Percentiles rank a stretch among this genome's conserved stretches.
Evolutionary conservation across 1,284 basidiomycete genomes (phyloP).

Genomic region (Amylostereum areolatum): DNA sequence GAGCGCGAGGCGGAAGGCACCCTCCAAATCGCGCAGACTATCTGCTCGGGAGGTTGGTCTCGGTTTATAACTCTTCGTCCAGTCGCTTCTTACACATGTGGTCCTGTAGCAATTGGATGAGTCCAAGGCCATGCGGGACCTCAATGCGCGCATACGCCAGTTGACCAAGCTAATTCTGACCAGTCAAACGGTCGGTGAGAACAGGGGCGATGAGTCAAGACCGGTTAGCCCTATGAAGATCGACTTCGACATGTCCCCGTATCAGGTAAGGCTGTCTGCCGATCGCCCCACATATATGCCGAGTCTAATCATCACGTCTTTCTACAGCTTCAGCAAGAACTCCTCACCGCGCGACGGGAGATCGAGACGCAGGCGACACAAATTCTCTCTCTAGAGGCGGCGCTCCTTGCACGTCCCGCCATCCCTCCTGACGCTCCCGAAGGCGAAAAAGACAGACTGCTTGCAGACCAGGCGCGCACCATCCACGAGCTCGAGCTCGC

Average conservation of each 20-base stretch:
- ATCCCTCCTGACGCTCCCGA: conserved; percentile 54
- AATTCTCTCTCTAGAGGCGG: conserved; percentile 74
- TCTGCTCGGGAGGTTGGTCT: conserved; percentile 60
- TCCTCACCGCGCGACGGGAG: conserved; percentile 68
- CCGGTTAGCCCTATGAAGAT: conserved; percentile 78
- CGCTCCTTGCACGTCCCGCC: conserved; percentile 57
- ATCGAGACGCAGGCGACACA: conserved; percentile 75
- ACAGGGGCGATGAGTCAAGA: conserved; percentile 59
- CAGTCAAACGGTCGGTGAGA: conserved; percentile 72
- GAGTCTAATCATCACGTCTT: background rate
- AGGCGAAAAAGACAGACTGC: conserved; percentile 64
- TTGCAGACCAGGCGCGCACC: conserved; percentile 60
- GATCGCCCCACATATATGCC: background rate
- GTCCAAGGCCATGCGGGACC: conserved; percentile 72
- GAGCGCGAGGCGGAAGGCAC: conserved; percentile 52
- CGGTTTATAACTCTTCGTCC: conserved; percentile 7
- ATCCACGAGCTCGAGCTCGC: conserved; percentile 71
- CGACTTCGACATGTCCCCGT: conserved; percentile 81
- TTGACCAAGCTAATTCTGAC: conserved; percentile 85
- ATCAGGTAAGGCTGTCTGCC: conserved; percentile 51
- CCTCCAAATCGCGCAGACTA: conserved; percentile 49
- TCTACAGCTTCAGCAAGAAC: conserved; percentile 77
- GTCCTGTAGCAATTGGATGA: conserved; percentile 64
- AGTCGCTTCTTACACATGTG: conserved; percentile 2
- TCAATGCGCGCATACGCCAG: conserved; percentile 78